phyloP scores from a whole-genome alignment of 148 eudicot species.

The Vaccinium macrocarpon region DNA sequence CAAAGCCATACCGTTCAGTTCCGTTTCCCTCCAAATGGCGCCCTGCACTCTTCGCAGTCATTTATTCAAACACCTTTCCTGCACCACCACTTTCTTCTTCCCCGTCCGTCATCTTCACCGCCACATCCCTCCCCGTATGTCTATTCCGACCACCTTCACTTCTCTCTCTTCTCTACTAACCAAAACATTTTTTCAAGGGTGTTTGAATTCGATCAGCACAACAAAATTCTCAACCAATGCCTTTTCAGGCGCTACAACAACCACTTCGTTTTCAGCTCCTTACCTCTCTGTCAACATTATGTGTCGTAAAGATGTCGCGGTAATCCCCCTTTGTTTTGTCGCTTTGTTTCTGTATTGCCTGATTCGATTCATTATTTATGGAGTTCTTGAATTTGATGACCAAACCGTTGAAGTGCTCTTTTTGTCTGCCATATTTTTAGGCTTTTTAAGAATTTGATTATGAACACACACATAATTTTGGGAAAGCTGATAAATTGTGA shows the following conservation, averaged over 20 bases:
- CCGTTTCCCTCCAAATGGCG: slow-evolving; percentile 6
- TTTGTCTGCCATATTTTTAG: not conserved
- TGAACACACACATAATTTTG: not conserved
- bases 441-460: not conserved
- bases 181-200: slow-evolving; percentile 8
- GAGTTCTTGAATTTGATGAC: not conserved
- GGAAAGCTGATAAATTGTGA: not conserved
- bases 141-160: not conserved
- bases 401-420: not conserved
- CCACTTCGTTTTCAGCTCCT: slow-evolving; percentile 43
- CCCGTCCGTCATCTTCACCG: slow-evolving; percentile 23
- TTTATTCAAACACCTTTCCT: slow-evolving; percentile 76
- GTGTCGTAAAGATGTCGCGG: slow-evolving; percentile 58
- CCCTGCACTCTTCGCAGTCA: slow-evolving; percentile 34
- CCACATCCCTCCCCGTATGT: slow-evolving; percentile 21
- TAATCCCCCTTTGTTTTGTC: slow-evolving; percentile 8
- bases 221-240: slow-evolving; percentile 21
- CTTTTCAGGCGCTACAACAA: slow-evolving; percentile 20
- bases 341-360: not conserved
- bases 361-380: not conserved
- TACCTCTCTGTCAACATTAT: slow-evolving; percentile 58
- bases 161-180: not conserved
- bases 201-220: slow-evolving; percentile 23
- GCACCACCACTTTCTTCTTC: slow-evolving; percentile 26
- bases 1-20: not conserved